Evolutionary conservation across 495 filamentous ascomycete genomes (phyloP), one percentile per base, ranked within the genome.

Genomic region (Lasiosphaeris hirsuta): DNA sequence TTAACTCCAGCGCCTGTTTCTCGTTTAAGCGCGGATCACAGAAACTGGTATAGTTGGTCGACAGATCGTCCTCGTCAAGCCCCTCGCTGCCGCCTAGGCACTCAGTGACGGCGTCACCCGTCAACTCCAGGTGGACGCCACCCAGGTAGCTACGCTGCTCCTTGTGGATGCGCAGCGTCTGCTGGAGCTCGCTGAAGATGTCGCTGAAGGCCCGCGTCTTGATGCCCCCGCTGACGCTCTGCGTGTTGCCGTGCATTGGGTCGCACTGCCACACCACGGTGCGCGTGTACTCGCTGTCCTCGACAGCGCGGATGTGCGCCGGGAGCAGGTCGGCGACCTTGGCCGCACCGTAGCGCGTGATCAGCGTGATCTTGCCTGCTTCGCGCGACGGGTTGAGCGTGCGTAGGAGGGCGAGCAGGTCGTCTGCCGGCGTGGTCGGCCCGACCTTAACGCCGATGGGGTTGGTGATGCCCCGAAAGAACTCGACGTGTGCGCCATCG

Each of bases 371-470:
- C 69, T 97, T 97, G 18, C 94, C 94, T 34, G 88, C 77, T 62
- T 96, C 90, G 62, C 81, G 80, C 7, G 67, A 61, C 0, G 94
- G 93, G 73, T 98, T 94, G 15, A 98, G 86, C 41, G 88, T 85
- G 54, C 94, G 82, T 7, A 98, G 81, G 4, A 98, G 78, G 13
- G 72, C 69, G 3, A 89, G 80, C 5, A 98, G 79, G 60, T 97
- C 94, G 0, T 81, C 72, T 0, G 79, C 72, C 7, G 81, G 75
- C 69, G 96, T 96, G 6, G 85, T 87, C 7, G 94, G 94, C 0
- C 94, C 94, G 50, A 97, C 88, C 72, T 98, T 98, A 66, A 98
- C 87, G 13, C 94, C 94, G 60, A 98, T 87, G 0, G 94, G 94
- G 71, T 98, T 98, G 63, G 89, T 85, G 61, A 98, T 86, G 37